Percentiles rank a stretch among this genome's conserved stretches.
Evolutionary conservation across 1,284 basidiomycete genomes (phyloP).

Genomic region (Trichosporon faecale): DNA sequence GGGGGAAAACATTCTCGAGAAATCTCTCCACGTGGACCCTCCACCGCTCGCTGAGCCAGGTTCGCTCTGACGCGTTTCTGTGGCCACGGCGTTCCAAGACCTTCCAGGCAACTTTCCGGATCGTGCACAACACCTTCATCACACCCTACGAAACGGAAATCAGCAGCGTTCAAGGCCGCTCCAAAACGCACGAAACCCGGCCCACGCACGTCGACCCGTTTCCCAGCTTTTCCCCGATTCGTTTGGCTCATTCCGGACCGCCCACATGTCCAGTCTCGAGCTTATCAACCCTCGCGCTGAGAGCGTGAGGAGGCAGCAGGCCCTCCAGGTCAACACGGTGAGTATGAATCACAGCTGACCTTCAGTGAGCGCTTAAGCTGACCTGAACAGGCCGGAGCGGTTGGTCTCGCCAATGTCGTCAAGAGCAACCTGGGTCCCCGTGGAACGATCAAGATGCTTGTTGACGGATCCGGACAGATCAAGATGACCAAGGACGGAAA

Average conservation of each 20-base stretch:
- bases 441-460: conserved; percentile 98
- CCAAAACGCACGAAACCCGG: not conserved
- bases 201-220: not conserved
- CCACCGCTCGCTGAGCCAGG: conserved; percentile 5
- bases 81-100: conserved; percentile 18
- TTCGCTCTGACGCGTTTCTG: conserved; percentile 11
- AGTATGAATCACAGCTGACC: conserved; percentile 15
- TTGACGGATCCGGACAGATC: conserved; percentile 98
- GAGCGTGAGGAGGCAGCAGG: conserved; percentile 85
- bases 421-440: conserved; percentile 96
- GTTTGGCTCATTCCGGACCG: not conserved
- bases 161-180: not conserved
- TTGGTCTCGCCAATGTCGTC: conserved; percentile 96
- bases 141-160: not conserved
- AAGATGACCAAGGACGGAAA: conserved; percentile 99
- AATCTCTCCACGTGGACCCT: conserved; percentile 5
- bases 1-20: not conserved
- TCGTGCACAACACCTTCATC: conserved; percentile 5
- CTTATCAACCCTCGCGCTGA: conserved; percentile 95
- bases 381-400: conserved; percentile 63
- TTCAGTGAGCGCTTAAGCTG: conserved; percentile 14
- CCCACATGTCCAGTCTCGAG: conserved; percentile 62
- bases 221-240: not conserved
- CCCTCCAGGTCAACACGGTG: conserved; percentile 74
- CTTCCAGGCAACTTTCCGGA: conserved; percentile 14